A percentile compares a stretch with the other conserved stretches of the same genome.
Evolutionary conservation across 2,329 filamentous ascomycete genomes (phyloP).

Genomic region (Pseudodiploospora longispora): DNA sequence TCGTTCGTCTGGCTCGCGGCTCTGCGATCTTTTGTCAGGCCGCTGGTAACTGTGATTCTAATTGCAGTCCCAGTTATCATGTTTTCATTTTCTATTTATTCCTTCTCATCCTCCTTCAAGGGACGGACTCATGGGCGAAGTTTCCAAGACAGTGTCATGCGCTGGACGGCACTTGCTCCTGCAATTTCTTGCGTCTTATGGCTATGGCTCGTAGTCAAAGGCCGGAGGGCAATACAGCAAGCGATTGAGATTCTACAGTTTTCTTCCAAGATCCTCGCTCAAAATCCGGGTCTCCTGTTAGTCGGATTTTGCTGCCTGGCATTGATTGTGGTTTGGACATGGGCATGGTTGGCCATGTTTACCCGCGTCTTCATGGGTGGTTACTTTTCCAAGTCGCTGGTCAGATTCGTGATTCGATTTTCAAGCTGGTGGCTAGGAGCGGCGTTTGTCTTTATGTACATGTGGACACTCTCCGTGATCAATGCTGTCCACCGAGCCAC

Average conservation of each 20-base stretch:
- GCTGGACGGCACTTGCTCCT: conserved; percentile 75
- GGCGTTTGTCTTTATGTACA: conserved; percentile 87
- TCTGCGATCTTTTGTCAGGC: conserved; percentile 77
- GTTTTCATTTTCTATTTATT: conserved; percentile 83
- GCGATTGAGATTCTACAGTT: conserved; percentile 89
- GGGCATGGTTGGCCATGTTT: conserved; percentile 96
- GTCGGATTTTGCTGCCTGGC: conserved; percentile 74
- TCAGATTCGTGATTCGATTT: conserved; percentile 69
- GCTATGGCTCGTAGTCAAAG: conserved; percentile 75
- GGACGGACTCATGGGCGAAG: conserved; percentile 65
- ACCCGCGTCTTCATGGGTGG: conserved; percentile 92
- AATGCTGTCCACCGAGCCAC: conserved; percentile 84
- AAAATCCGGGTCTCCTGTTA: conserved; percentile 73
- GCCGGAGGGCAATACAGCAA: conserved; percentile 70
- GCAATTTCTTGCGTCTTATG: conserved; percentile 66
- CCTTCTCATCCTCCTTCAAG: conserved; percentile 82
- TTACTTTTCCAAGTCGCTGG: conserved; percentile 57
- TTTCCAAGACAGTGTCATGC: conserved; percentile 82
- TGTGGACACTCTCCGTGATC: conserved; percentile 87
- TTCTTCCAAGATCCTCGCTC: conserved; percentile 75
- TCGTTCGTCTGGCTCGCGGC: conserved; percentile 86
- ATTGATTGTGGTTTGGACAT: conserved; percentile 80
- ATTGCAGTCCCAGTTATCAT: conserved; percentile 80
- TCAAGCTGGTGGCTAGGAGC: conserved; percentile 94
- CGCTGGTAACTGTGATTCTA: conserved; percentile 72